phyloP scores from a whole-genome alignment of 106 monocot species.

The Narthecium ossifragum region DNA sequence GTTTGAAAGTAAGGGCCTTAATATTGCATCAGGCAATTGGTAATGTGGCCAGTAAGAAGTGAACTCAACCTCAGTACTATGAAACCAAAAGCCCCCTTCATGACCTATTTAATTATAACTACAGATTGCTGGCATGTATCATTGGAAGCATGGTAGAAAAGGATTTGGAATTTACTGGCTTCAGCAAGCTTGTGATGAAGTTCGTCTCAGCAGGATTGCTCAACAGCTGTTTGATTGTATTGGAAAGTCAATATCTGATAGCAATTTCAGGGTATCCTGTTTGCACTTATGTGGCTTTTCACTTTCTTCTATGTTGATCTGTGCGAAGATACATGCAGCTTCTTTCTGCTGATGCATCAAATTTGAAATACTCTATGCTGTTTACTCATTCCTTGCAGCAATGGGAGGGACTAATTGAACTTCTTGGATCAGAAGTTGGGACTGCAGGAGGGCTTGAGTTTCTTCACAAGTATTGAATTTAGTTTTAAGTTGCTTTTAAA shows the following conservation, averaged over 20 bases:
- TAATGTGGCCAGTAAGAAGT: too few species aligned
- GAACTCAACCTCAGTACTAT: too few species aligned
- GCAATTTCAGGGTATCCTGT: conserved; percentile 61
- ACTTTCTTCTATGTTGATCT: too few species aligned
- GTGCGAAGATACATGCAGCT: too few species aligned
- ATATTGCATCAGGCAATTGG: too few species aligned
- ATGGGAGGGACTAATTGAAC: conserved; percentile 96
- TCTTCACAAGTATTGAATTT: conserved; percentile 69
- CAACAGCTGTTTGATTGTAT: conserved; percentile 77
- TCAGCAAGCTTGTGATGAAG: conserved; percentile 82
- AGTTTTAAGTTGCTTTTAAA: conserved; percentile 2
- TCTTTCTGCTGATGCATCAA: too few species aligned
- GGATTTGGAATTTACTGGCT: conserved; percentile 91
- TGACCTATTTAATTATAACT: background rate
- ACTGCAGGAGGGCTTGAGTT: conserved; percentile 86
- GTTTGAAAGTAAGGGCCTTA: too few species aligned
- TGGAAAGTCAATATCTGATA: conserved; percentile 88
- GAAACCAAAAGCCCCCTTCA: too few species aligned
- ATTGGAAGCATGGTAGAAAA: conserved; percentile 98
- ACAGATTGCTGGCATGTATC: conserved; percentile 89
- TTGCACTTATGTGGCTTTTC: too few species aligned
- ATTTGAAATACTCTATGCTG: background rate
- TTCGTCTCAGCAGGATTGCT: conserved; percentile 74
- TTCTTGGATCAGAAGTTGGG: conserved; percentile 79
- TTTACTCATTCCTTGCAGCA: conserved; percentile 40